Evolutionary conservation across 306 rosid species (phyloP), one percentile per base, ranked within the genome.

Genomic region (Dryas alaskensis): DNA sequence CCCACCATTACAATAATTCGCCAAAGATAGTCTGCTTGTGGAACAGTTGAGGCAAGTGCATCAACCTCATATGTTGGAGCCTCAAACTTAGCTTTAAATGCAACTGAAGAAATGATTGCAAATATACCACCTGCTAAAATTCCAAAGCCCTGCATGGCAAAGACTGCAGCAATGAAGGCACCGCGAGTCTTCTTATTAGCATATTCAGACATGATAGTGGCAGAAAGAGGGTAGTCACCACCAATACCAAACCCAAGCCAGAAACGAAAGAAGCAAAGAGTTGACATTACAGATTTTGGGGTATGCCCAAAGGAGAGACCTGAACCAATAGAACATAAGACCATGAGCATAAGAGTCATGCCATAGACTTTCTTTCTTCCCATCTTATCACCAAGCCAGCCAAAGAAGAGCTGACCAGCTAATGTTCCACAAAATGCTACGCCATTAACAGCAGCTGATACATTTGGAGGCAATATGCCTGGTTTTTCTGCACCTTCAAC

Each of bases 181-280:
- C 97, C 97, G 0, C 91, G 88, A 45, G 92, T 91, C 79, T 87
- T 89, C 85, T 91, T 91, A 45, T 88, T 91, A 3, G 97, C 73
- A 64, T 87, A 91, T 70, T 87, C 97, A 0, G 94, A 91, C 97
- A 91, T 87, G 75, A 91, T 89, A n/a, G 92, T 91, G 5, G 92
- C 92, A 0, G 92, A 91, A 70, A 91, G 95, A 6, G 97, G 97
- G 60, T 91, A 89, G 75, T 87, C 97, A 40, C 97, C 95, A 10
- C 92, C 95, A 27, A 91, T 91, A 10, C 97, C 92, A 19, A 91
- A 86, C 0, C 97, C 95, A 14, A 91, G 95, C 97, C 97, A 87
- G 75, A 89, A 91, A 1, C 95, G 83, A 14, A 87, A 89, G 68
- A 91, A 91, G 62, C 95, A 91, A 12, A 89, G 95, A 6, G 97